These are phyloP conservation scores for Aegilops tauschii DNA, from an alignment of 176 grass and related monocot genomes.

Conservation along the genomic window DNA sequence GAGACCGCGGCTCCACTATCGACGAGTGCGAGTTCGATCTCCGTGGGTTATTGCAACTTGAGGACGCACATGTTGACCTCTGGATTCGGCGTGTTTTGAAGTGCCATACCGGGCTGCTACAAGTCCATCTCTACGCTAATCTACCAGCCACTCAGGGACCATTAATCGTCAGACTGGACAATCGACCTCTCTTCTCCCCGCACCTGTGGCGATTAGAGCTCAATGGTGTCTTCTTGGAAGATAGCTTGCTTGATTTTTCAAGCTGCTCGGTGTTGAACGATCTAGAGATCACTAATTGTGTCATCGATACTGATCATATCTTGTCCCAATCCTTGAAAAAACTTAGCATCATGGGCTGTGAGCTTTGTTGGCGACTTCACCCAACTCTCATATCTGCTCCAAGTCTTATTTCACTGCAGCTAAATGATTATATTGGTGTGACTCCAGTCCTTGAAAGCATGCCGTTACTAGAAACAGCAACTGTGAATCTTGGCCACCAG, in stretches of 20 bases:
- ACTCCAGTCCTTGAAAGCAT: slow-evolving; percentile 17
- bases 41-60: background rate
- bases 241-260: background rate
- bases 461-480: background rate
- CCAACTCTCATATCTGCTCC: slow-evolving; percentile 1
- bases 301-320: background rate
- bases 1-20: background rate
- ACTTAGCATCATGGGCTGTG: background rate
- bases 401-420: slow-evolving; percentile 1
- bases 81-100: background rate
- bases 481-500: background rate
- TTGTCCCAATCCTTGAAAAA: background rate
- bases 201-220: background rate
- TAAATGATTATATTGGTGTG: background rate
- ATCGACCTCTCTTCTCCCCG: background rate
- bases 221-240: background rate
- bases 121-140: background rate
- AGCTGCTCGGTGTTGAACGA: background rate
- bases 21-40: background rate
- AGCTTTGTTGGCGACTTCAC: background rate
- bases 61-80: background rate
- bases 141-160: background rate
- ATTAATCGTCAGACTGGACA: background rate
- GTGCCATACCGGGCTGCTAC: background rate
- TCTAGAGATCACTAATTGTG: background rate